phyloP scores from a whole-genome alignment of 2,329 filamentous ascomycete genomes.

The Fusarium piperis region DNA sequence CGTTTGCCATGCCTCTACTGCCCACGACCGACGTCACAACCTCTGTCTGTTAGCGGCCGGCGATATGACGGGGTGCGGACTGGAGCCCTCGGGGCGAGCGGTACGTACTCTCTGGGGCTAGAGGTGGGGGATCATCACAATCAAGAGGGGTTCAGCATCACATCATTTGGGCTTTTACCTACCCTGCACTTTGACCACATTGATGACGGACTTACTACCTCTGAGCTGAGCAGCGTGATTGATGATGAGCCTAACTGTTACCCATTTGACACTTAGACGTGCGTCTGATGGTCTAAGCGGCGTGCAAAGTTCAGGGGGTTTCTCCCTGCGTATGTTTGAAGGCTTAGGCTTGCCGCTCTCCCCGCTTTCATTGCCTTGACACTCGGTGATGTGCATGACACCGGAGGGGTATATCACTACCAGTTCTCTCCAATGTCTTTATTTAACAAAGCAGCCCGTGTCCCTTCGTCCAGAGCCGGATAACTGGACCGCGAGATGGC shows the following conservation, averaged over 20 bases:
- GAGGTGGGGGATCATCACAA: slow-evolving; percentile 34
- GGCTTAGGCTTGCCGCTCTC: neutral
- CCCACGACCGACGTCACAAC: slow-evolving; percentile 26
- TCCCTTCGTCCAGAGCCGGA: neutral
- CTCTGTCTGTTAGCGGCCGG: neutral
- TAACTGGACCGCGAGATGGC: neutral
- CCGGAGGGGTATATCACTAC: neutral
- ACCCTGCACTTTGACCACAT: slow-evolving; percentile 9
- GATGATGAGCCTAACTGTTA: neutral
- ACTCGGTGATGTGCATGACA: neutral
- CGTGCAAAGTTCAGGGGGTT: neutral
- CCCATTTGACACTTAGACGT: neutral
- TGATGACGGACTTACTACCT: neutral
- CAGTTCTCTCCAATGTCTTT: neutral
- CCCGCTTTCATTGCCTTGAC: neutral
- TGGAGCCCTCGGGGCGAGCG: neutral
- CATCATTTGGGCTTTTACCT: neutral
- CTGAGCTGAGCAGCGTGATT: neutral
- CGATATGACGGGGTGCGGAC: neutral
- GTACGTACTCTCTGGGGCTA: slow-evolving; percentile 6
- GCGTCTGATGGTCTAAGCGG: neutral
- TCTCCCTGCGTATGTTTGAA: neutral
- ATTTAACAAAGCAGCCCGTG: neutral
- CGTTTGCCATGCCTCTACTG: neutral
- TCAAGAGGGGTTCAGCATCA: slow-evolving; percentile 23